Base-by-base conservation (phyloP, 2,329 filamentous ascomycete genomes). In the Colletotrichum sp. region DNA sequence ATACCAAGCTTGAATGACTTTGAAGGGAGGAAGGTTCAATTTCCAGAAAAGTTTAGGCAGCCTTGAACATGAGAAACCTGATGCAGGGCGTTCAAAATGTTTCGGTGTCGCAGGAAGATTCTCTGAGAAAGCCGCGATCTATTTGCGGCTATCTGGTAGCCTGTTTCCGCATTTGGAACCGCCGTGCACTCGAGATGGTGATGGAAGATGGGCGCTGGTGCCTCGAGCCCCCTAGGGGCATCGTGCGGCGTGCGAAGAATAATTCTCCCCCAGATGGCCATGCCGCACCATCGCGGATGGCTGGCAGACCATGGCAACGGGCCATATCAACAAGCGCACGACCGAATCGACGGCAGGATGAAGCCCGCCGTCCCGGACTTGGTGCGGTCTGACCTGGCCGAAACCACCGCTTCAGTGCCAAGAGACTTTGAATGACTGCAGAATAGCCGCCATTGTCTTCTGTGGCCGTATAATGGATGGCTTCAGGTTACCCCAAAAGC, bases 251-350 rank as follows among this genome's bases (percentile, higher is more conserved):
- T 52, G 26, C 69, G 60, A 64, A 48, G 16, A 71, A 65, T 12
- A n/a, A 21, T 38, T 32, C 58, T 43, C 15, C 55, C 55, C 58
- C 38, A 63, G 57, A 63, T 70, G 57, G 58, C 57, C 48, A 43
- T 52, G 73, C 69, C 73, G 69, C 73, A 75, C 73, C 73, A 75
- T 72, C 67, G 57, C 57, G 34, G 43, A 26, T 61, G 68, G 36
- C 72, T 60, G 8, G 67, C 60, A 43, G 61, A 21, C 21, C 52
- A 72, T 67, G 52, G 63, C n/a, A 61, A 52, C 61, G 18, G 26
- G 63, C 34, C 28, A 48, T 30, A 16, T n/a, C 28, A 38, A 34
- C 43, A 32, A 60, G 36, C 64, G 57, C 65, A 21, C 64, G 55
- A 43, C 36, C 65, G 24, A 34, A 6, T 38, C 55, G 38, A 28